Evolutionary conservation across 1,139 yeast species (phyloP).

Genomic region (Yamadazyma blattariae): DNA sequence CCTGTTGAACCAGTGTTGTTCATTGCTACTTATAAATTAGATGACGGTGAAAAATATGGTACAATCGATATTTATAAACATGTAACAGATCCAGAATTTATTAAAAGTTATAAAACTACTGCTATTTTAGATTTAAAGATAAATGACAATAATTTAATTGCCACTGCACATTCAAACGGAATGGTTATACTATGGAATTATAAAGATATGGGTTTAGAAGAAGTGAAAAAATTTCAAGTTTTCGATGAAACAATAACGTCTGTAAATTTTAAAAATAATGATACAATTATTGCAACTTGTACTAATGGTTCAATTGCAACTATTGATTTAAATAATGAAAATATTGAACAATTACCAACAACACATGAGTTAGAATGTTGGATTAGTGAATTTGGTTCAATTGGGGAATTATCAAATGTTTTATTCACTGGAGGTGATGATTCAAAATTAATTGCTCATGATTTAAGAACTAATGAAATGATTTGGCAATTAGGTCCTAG

Average conservation of each 20-base stretch:
- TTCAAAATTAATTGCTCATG: slow-evolving; percentile 71
- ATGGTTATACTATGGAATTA: slow-evolving; percentile 59
- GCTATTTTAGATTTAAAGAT: slow-evolving; percentile 79
- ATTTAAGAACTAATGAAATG: slow-evolving; percentile 44
- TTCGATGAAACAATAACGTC: slow-evolving; percentile 51
- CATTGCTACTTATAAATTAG: slow-evolving; percentile 78
- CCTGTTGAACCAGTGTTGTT: slow-evolving; percentile 49
- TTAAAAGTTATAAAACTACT: slow-evolving; percentile 10
- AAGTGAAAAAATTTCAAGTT: slow-evolving; percentile 4
- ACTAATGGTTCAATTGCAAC: slow-evolving; percentile 55
- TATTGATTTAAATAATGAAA: slow-evolving; percentile 22
- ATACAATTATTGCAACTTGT: slow-evolving; percentile 46
- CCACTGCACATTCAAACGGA: slow-evolving; percentile 82
- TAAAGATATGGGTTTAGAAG: slow-evolving; percentile 11
- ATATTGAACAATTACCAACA: slow-evolving; percentile 17
- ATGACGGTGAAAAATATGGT: slow-evolving; percentile 65
- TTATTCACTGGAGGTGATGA: slow-evolving; percentile 94
- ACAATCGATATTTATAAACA: slow-evolving; percentile 60
- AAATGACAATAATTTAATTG: slow-evolving; percentile 40
- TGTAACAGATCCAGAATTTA: slow-evolving; percentile 11
- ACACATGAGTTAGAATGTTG: slow-evolving; percentile 80
- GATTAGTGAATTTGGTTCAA: slow-evolving; percentile 75
- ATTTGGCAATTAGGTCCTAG: slow-evolving; percentile 58
- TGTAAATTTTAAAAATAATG: slow-evolving; percentile 51
- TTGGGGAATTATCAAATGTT: slow-evolving; percentile 51